A percentile compares a stretch with the other conserved stretches of the same genome.
Conservation (phyloP, 1,284 basidiomycete genomes). For the Leccinum pachyderme region DNA sequence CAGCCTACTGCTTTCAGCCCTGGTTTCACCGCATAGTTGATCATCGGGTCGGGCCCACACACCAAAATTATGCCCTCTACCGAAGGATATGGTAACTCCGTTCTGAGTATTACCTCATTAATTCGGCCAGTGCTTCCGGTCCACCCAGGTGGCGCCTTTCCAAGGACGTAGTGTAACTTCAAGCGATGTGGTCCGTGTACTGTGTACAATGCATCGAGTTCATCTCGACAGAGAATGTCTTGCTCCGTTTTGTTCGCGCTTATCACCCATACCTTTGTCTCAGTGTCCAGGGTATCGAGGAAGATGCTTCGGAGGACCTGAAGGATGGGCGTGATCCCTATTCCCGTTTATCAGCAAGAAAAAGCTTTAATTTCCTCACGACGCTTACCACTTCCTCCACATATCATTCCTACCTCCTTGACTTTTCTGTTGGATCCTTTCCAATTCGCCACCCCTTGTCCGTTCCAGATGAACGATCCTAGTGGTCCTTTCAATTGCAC, state of each 20-base stretch:
- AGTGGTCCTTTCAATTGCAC: slow-evolving; percentile 68
- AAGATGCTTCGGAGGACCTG: slow-evolving; percentile 54
- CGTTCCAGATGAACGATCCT: slow-evolving; percentile 58
- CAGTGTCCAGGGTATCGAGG: slow-evolving; percentile 38
- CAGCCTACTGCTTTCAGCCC: slow-evolving; percentile 26
- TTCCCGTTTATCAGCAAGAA: neutral
- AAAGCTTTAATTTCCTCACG: neutral
- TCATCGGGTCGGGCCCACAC: slow-evolving; percentile 54
- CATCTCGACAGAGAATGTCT: slow-evolving; percentile 54
- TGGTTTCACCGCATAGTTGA: slow-evolving; percentile 32
- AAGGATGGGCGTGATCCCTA: slow-evolving; percentile 61
- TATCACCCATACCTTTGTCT: slow-evolving; percentile 51
- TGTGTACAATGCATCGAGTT: slow-evolving; percentile 45
- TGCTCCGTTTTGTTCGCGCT: slow-evolving; percentile 50
- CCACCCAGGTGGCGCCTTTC: slow-evolving; percentile 39
- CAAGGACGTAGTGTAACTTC: slow-evolving; percentile 48
- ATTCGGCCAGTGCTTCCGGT: slow-evolving; percentile 44
- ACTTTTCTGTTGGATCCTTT: slow-evolving; percentile 39
- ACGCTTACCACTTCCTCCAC: slow-evolving; percentile 51
- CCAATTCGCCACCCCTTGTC: slow-evolving; percentile 38
- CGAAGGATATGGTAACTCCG: slow-evolving; percentile 41
- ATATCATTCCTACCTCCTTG: slow-evolving; percentile 55
- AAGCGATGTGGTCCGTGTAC: slow-evolving; percentile 38
- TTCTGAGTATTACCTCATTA: slow-evolving; percentile 38
- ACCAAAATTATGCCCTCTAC: slow-evolving; percentile 45